Evolutionary conservation across 1,284 basidiomycete genomes (phyloP), one percentile per base, ranked within the genome.

Genomic region (Cutaneotrichosporon sp.): DNA sequence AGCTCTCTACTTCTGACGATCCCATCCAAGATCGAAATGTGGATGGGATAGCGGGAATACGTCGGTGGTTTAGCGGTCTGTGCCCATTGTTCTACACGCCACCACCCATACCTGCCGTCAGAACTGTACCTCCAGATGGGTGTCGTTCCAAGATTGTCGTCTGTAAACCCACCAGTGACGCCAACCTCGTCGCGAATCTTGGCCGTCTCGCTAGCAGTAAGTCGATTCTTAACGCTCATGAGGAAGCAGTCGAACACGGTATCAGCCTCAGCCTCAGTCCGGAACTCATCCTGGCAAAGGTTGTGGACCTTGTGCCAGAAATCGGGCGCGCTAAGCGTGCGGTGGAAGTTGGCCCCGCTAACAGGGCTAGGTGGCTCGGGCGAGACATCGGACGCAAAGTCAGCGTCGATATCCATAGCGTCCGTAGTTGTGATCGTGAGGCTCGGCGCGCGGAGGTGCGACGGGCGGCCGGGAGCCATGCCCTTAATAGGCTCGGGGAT

Each of bases 291-390:
- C 86, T 82, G 81, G 67, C 92, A 83, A 75, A 92, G 89, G 36
- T 73, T 76, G 64, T 87, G 82, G 14, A 94, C 73, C 53, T 84
- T 83, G 59, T 85, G 82, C 92, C 92, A 95, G 76, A 92, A 93
- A 56, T 81, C 84, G 0, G 91, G 89, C 40, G 86, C 82, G 2
- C 89, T 82, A n/a, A 93, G 82, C 18, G 84, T 85, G 38, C 82
- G 73, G 71, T 91, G 90, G 78, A 89, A 93, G 30, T 71, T 72
- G n/a, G 72, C 75, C 16, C 72, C 73, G 40, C 75, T 66, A 50
- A 71, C 65, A 10, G 76, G 75, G 57, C 70, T 72, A 16, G 61
- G n/a, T n/a, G 50, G 58, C 22, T 61, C 66, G n/a, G 50, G 40
- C 34, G 51, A 26, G 1, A 9, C 14, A 32, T 34, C 42, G 34